Base-by-base conservation (phyloP, 805 yeast species). In the Kluyveromyces dobzhanskii region DNA sequence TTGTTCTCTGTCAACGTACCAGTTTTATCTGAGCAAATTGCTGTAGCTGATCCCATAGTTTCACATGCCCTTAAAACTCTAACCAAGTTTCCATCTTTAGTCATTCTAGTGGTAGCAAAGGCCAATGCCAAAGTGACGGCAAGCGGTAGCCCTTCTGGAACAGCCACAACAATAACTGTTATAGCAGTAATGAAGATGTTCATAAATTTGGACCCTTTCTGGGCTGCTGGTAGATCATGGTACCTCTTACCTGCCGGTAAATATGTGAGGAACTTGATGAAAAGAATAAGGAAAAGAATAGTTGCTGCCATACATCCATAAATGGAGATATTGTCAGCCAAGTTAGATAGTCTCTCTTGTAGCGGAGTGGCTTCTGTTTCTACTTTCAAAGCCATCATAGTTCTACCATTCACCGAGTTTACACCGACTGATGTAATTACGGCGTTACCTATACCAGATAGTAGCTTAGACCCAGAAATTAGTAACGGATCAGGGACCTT, bases 1-100 rank as follows among this genome's bases (percentile, higher is more conserved):
- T 70, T 72, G 60, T 92, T 92, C 59, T 87, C 95, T 1, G 99
- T 92, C 41, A 92, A 70, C 10, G 99, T 92, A 43, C 98, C 98
- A 1, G 98, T 92, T 61, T 92, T 90, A 65, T 92, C 98, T 0
- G 97, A 87, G 62, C 98, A 92, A 37, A 92, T 72, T 3, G 96
- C 92, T 11, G 97, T 92, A 2, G 97, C 98, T 34, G 95, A 86
- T 31, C 99, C 98, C 97, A 92, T 90, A 13, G 96, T 92, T 63
- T 92, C 99, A 71, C 98, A 92, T 33, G 94, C 80, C 54, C 80
- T 80, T 48, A 92, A 69, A 8, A 86, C 94, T 51, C 98, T 78
- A n/a, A 92, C 99, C 53, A 92, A 69, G 58, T 90, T 90, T 46
- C 94, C 94, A 59, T 92, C 96, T 59, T 84, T 83, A 16, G 95